Base-by-base conservation (phyloP, 1,284 basidiomycete genomes). In the Cutaneotrichosporon mucoides region DNA sequence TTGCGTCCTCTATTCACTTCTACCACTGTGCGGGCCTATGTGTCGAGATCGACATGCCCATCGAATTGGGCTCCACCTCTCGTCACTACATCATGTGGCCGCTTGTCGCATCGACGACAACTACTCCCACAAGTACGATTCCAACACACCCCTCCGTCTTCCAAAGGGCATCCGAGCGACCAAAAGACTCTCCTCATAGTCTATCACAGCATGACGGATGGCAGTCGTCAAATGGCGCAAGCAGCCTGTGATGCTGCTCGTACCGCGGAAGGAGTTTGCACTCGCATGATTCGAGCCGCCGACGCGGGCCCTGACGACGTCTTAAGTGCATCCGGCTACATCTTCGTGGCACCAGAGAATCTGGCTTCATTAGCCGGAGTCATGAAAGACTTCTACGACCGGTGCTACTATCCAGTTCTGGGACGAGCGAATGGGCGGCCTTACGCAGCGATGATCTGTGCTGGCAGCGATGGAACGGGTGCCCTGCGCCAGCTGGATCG, bases 161-260 rank as follows among this genome's bases (percentile, higher is more conserved):
- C 11, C 5, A 33, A 6, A 12, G 6, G 10, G 5, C 4, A 48
- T 9, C 16, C 24, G 7, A 48, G 46, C 38, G 56, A 56, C 9
- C 37, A 61, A 35, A 67, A 65, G 55, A 60, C 57, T 33, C 64
- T 69, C 55, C 60, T 69, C 16, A 62, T 67, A 24, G 63, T 64
- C n/a, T 64, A 64, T 48, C 57, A 64, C 63, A 47, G 57, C 15
- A 47, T 54, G 42, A 64, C 63, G 12, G 55, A 58, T 47, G 63
- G 63, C 4, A 37, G 59, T 10, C 46, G 54, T 15, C 56, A 57
- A 48, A 64, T 64, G 63, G 59, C 63, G 4, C 35, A 46, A 46
- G 57, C 55, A 4, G 63, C 63, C 13, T 54, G 35, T 34, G 57
- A 56, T 5, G 59, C 57, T 8, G 63, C 63, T 3, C 47, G 36